Evolutionary conservation across 148 eudicot species (phyloP).

Genomic region (Salicornia ramosissima): DNA sequence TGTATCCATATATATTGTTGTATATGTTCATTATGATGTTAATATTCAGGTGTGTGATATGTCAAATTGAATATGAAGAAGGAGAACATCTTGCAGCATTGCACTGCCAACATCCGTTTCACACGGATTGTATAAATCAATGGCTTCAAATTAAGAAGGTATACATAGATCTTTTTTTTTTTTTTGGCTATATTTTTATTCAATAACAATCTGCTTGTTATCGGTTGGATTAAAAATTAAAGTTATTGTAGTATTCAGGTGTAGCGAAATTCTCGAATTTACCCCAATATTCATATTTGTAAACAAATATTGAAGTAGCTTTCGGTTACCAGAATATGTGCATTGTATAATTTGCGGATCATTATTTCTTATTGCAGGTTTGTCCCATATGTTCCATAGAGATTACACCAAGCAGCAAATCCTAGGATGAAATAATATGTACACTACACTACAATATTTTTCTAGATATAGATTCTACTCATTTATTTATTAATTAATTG

Average conservation of each 20-base stretch:
- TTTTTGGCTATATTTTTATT: no score
- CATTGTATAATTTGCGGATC: no score
- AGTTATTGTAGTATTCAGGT: no score
- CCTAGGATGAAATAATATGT: conserved; percentile 2
- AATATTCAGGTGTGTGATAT: conserved; percentile 48
- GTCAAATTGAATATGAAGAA: conserved; percentile 57
- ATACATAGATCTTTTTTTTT: no score
- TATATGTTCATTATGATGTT: background rate
- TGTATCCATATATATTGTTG: no score
- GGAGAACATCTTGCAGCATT: conserved; percentile 43
- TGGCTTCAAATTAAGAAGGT: conserved; percentile 72
- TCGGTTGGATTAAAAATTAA: no score
- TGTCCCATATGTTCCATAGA: conserved; percentile 58
- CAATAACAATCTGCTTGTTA: no score
- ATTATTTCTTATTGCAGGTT: conserved; percentile 31
- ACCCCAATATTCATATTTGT: no score
- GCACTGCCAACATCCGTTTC: conserved; percentile 51
- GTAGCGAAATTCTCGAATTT: no score
- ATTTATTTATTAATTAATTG: no score
- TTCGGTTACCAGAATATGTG: no score
- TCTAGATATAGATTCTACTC: background rate
- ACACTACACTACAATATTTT: background rate
- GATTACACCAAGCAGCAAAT: conserved; percentile 20
- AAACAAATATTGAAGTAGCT: no score
- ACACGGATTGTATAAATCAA: conserved; percentile 41